phyloP scores from a whole-genome alignment of 192 early-diverging fungal genomes.

The Rhizoclosmatium sp. region DNA sequence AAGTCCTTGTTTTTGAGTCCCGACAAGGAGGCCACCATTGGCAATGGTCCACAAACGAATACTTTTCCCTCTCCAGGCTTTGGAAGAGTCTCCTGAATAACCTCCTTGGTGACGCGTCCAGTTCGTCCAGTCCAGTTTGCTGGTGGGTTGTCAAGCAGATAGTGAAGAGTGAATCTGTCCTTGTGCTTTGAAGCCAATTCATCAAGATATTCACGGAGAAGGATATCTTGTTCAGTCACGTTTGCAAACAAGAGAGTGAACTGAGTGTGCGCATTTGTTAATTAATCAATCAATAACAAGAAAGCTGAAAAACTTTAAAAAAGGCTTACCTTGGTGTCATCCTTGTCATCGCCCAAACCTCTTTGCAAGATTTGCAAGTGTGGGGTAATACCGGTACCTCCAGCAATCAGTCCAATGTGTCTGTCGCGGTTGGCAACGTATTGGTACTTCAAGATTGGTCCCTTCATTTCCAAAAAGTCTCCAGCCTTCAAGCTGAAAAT shows the following conservation, averaged over 20 bases:
- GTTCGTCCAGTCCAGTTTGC: constrained; percentile 69
- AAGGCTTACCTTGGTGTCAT: constrained; percentile 76
- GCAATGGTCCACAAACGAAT: constrained; percentile 64
- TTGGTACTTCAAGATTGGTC: constrained; percentile 75
- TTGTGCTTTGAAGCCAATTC: constrained; percentile 56
- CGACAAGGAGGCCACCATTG: constrained; percentile 49
- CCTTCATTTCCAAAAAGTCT: constrained; percentile 79
- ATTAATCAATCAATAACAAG: not conserved
- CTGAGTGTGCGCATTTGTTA: constrained; percentile 54
- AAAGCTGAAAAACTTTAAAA: constrained; percentile 54
- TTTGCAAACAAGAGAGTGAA: constrained; percentile 54
- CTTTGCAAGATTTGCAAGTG: constrained; percentile 79
- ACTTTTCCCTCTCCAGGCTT: constrained; percentile 59
- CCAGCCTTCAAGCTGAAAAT: constrained; percentile 74
- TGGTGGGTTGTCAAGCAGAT: constrained; percentile 65
- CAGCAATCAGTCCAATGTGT: constrained; percentile 80
- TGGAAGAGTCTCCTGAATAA: constrained; percentile 75
- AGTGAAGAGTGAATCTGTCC: constrained; percentile 70
- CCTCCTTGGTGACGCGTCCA: constrained; percentile 77
- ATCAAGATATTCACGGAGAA: constrained; percentile 71
- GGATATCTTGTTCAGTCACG: constrained; percentile 71
- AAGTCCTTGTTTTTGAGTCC: constrained; percentile 82
- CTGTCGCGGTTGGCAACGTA: constrained; percentile 72
- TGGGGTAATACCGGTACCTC: constrained; percentile 87
- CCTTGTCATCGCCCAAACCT: constrained; percentile 66